These are phyloP conservation scores for Neurospora discreta DNA, from an alignment of 495 filamentous ascomycete genomes.

Conservation along the genomic window DNA sequence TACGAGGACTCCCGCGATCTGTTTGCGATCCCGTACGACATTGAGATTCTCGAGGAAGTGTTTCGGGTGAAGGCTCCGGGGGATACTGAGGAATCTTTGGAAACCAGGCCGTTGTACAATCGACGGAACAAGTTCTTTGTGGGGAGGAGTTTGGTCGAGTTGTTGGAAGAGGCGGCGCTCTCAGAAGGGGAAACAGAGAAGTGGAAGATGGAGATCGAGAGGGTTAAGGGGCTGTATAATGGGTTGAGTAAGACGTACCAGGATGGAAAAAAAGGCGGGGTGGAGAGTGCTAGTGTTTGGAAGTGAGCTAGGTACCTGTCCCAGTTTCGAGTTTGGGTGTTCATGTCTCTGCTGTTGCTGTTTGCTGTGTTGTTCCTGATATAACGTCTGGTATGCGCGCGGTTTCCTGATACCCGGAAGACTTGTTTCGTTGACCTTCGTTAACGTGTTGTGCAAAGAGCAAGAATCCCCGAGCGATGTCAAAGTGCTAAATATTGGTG, in stretches of 20 bases:
- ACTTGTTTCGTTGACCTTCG: too few species aligned
- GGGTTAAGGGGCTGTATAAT: conserved; percentile 27
- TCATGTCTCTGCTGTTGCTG: background rate
- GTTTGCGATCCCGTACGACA: conserved; percentile 31
- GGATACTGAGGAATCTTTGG: conserved; percentile 15
- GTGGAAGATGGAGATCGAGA: conserved; percentile 17
- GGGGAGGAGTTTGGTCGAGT: conserved; percentile 23
- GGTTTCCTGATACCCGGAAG: too few species aligned
- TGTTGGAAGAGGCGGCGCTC: conserved; percentile 8
- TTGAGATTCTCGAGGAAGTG: conserved; percentile 30
- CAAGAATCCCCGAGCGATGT: background rate
- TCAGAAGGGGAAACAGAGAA: conserved; percentile 12
- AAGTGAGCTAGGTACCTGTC: conserved; percentile 13
- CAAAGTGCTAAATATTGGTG: background rate
- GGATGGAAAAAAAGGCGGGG: conserved; percentile 21
- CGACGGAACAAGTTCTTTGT: conserved; percentile 30
- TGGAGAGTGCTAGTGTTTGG: conserved; percentile 30
- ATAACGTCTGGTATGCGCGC: too few species aligned
- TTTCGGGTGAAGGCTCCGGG: conserved; percentile 22
- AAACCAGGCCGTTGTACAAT: conserved; percentile 26
- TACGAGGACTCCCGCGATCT: conserved; percentile 32
- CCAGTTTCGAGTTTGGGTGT: background rate
- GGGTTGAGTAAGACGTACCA: conserved; percentile 26
- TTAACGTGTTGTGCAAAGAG: background rate
- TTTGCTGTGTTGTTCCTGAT: too few species aligned